Evolutionary conservation across 1,284 basidiomycete species (phyloP).

Genomic region (Cryptococcus jaspeensis): DNA sequence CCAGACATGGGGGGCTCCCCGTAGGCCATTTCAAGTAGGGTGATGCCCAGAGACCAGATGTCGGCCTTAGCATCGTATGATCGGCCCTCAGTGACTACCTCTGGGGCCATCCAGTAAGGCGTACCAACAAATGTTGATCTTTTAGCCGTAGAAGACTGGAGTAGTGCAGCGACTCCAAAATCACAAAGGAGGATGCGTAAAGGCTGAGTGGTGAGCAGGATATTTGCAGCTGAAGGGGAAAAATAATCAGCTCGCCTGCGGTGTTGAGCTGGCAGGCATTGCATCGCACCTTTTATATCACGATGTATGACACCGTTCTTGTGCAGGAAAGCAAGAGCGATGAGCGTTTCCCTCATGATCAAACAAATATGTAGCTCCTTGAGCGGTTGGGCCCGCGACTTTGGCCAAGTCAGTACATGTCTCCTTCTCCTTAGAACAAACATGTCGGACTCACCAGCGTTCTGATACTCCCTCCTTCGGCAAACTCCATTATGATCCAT

Average conservation of each 20-base stretch:
- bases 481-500: conserved; percentile 99
- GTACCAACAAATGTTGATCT: conserved; percentile 93
- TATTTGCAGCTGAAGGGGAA: conserved; percentile 70
- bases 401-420: conserved; percentile 59
- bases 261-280: not conserved
- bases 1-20: conserved; percentile 64
- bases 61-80: conserved; percentile 95
- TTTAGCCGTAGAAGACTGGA: conserved; percentile 82
- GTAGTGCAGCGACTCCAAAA: conserved; percentile 92
- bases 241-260: not conserved
- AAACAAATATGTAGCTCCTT: conserved; percentile 88
- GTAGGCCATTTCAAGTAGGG: conserved; percentile 86
- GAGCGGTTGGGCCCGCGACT: conserved; percentile 75
- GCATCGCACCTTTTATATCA: conserved; percentile 71
- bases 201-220: conserved; percentile 74
- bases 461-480: conserved; percentile 90
- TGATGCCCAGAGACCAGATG: conserved; percentile 94
- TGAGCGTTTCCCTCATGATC: conserved; percentile 84
- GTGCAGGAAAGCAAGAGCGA: conserved; percentile 84
- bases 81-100: conserved; percentile 83
- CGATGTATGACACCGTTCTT: conserved; percentile 92
- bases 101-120: conserved; percentile 98
- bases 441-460: conserved; percentile 60
- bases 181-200: conserved; percentile 93
- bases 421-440: not conserved